These are phyloP conservation scores for Physcomitrium patens DNA, from an alignment of 225 moss, liverwort and hornwort genomes.

Conservation along the genomic window DNA sequence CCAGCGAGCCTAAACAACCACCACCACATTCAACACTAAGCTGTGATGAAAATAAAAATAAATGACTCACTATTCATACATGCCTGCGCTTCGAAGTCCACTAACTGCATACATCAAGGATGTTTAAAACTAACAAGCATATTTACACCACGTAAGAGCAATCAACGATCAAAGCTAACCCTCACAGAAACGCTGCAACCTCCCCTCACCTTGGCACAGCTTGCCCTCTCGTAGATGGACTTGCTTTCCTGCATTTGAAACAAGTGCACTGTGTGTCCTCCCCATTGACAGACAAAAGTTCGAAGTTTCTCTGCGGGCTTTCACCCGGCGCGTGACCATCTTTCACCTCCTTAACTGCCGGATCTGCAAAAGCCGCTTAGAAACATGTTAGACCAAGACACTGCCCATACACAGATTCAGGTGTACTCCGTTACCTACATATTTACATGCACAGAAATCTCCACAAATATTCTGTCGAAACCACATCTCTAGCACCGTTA, in stretches of 20 bases:
- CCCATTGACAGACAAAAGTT: constrained; percentile 38
- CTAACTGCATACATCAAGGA: constrained; percentile 2
- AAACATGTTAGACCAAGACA: constrained; percentile 16
- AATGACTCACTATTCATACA: too few species aligned
- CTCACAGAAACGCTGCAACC: constrained; percentile 1
- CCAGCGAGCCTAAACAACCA: constrained; percentile 57
- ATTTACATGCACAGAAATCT: neutral
- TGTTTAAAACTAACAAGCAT: too few species aligned
- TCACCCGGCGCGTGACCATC: constrained; percentile 40
- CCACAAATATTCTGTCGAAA: constrained; percentile 6
- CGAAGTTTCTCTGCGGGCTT: constrained; percentile 38
- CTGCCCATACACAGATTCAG: constrained; percentile 12
- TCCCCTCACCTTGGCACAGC: constrained; percentile 70
- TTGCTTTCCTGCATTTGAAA: constrained; percentile 63
- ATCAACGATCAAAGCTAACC: constrained; percentile 21
- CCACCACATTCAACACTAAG: constrained; percentile 7
- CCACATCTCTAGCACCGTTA: constrained; percentile 13
- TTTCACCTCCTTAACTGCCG: constrained; percentile 25
- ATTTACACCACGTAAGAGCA: too few species aligned
- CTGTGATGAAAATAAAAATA: too few species aligned
- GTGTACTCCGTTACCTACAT: neutral
- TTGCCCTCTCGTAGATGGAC: constrained; percentile 61
- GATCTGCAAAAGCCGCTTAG: constrained; percentile 32
- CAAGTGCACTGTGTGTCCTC: constrained; percentile 58
- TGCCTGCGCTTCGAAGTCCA: neutral